Base-by-base conservation (phyloP, 805 yeast genomes). In the Candida pseudofarinosa region DNA sequence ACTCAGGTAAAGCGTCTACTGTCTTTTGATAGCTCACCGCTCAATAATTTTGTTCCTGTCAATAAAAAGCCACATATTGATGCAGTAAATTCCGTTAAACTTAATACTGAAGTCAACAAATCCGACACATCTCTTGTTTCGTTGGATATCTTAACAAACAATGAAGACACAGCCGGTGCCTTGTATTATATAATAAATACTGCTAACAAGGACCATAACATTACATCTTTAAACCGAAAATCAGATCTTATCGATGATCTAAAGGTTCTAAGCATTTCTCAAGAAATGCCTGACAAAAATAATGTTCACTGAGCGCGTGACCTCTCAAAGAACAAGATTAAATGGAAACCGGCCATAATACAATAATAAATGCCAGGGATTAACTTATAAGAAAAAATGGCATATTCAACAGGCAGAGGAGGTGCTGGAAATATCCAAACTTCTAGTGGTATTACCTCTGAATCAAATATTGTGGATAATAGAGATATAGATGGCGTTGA, bases 331-430 rank as follows among this genome's bases (percentile, higher is more conserved):
- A 23, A 23, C 10, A 23, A 23, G 10, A 23, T 23, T 7, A 23
- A 23, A 6, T 23, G 10, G 28, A 23, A 23, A 10, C 28, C 28
- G 10, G 10, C n/a, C n/a, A 23, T 23, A 10, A 7, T 23, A 10
- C 10, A 23, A 10, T 23, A 23, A 23, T 23, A 23, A 7, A 23
- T 23, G 28, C 28, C 10, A 23, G 28, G 28, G 10, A 23, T 23
- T 23, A 23, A 23, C 6, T 23, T n/a, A 8, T 32, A 13, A 13
- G 7, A 2, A 19, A 37, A 17, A 30, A 59, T 60, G 64, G 45
- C 59, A 4, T 60, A 47, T 39, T 60, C 69, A 12, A 65, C 71
- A 13, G 71, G 71, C 35, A 55, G 71, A 51, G 69, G 69, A 17
- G 71, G 69, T n/a, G 63, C 71, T 17, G 71, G 69, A 6, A 65